Percentiles rank a stretch among this genome's conserved stretches.
Conservation (phyloP, 2,329 filamentous ascomycete genomes). For the Beauveria pseudobassiana region DNA sequence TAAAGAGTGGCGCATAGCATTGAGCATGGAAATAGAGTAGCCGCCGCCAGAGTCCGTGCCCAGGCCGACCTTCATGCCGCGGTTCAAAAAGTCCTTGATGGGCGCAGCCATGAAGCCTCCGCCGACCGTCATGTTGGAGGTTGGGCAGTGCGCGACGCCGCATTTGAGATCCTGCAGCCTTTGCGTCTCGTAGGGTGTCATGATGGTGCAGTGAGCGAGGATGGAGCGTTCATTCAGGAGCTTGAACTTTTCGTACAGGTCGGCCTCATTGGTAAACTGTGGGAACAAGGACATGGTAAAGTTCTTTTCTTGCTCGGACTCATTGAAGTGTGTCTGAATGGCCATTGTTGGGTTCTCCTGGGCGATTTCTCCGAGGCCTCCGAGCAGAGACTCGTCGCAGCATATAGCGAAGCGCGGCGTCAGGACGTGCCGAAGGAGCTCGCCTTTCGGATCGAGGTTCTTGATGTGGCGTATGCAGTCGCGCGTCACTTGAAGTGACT, state of each 20-base stretch:
- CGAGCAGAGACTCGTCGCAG: constrained; percentile 46
- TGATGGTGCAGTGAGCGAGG: constrained; percentile 59
- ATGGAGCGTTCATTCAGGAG: constrained; percentile 50
- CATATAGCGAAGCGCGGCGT: constrained; percentile 56
- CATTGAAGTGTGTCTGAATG: constrained; percentile 62
- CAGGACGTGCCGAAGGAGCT: constrained; percentile 41
- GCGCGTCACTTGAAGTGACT: constrained; percentile 41
- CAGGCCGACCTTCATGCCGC: constrained; percentile 57
- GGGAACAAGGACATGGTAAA: constrained; percentile 50
- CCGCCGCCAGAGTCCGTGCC: constrained; percentile 60
- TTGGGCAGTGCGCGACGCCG: constrained; percentile 57
- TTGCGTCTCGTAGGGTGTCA: constrained; percentile 47
- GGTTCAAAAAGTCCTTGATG: constrained; percentile 47
- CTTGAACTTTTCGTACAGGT: constrained; percentile 49
- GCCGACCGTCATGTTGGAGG: constrained; percentile 55
- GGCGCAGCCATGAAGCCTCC: constrained; percentile 57
- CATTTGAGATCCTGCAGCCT: constrained; percentile 40
- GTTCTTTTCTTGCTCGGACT: constrained; percentile 52
- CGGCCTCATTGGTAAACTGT: constrained; percentile 46
- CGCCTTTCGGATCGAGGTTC: constrained; percentile 33
- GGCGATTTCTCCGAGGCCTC: constrained; percentile 48
- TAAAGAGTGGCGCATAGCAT: constrained; percentile 50
- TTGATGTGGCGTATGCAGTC: constrained; percentile 41
- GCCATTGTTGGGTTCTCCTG: constrained; percentile 38
- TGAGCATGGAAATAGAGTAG: constrained; percentile 52